A percentile compares a stretch with the other conserved stretches of the same genome.
phyloP scores from a whole-genome alignment of 164 flowering plant species.

The Kingdonia uniflora region DNA sequence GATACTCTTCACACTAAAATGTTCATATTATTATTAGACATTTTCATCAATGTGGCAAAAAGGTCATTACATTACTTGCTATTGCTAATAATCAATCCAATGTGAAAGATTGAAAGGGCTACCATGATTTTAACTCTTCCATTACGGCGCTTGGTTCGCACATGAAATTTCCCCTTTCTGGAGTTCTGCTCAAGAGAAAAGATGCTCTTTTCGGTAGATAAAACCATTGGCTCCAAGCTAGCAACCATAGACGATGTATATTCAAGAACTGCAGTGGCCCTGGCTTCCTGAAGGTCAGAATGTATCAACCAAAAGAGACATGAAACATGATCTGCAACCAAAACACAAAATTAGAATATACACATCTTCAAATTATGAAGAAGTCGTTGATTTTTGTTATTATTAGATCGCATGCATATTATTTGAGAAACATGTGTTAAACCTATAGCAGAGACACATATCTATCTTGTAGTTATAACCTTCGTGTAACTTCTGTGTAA shows the following conservation, averaged over 20 bases:
- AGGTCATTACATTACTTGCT: too few relatives aligned
- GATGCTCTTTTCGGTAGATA: conserved; percentile 18
- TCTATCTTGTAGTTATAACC: too few relatives aligned
- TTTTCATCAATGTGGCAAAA: neutral
- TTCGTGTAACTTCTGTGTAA: too few relatives aligned
- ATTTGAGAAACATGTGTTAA: too few relatives aligned
- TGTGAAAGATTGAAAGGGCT: conserved; percentile 2
- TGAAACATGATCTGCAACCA: conserved; percentile 61
- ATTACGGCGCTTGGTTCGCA: conserved; percentile 72
- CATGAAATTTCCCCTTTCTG: conserved; percentile 47
- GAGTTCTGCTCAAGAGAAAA: conserved; percentile 34
- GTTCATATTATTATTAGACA: conserved; percentile 9
- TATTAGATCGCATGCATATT: too few relatives aligned
- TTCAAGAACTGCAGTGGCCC: conserved; percentile 48
- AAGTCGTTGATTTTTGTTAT: too few relatives aligned
- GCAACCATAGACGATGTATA: conserved; percentile 78
- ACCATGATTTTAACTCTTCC: conserved; percentile 83
- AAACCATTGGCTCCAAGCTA: conserved; percentile 43
- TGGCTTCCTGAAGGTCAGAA: conserved; percentile 60
- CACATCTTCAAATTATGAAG: too few relatives aligned
- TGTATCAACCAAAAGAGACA: conserved; percentile 68
- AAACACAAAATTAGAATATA: neutral
- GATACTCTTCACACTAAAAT: conserved; percentile 52
- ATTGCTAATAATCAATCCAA: too few relatives aligned
- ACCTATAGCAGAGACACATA: too few relatives aligned